Conservation (phyloP, 192 early-diverging fungal genomes). For the Gigaspora rosea region DNA sequence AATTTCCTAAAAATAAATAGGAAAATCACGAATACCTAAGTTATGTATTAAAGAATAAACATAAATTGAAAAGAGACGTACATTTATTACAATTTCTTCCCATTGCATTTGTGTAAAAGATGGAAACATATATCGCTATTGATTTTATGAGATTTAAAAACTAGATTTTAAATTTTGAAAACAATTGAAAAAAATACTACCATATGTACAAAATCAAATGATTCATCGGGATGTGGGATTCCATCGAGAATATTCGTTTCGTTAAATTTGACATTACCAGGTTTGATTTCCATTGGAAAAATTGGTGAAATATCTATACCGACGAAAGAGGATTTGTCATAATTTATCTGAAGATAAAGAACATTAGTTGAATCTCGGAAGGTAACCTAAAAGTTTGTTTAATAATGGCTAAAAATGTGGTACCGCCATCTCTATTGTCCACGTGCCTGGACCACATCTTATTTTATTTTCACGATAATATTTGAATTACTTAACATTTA, state of each 20-base stretch:
- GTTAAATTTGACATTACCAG: slow-evolving; percentile 36
- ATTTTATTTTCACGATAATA: neutral
- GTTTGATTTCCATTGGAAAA: slow-evolving; percentile 39
- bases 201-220: slow-evolving; percentile 32
- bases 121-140: neutral
- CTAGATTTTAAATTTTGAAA: too few relatives aligned
- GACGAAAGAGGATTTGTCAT: slow-evolving; percentile 27
- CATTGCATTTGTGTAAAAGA: neutral
- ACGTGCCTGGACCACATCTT: neutral
- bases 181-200: too few relatives aligned
- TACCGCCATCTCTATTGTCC: slow-evolving; percentile 20
- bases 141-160: too few relatives aligned
- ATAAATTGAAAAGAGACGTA: neutral
- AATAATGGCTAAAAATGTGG: too few relatives aligned
- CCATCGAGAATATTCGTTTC: slow-evolving; percentile 35
- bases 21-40: neutral
- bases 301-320: slow-evolving; percentile 44
- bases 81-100: neutral
- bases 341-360: neutral
- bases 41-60: too few relatives aligned
- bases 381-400: too few relatives aligned
- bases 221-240: slow-evolving; percentile 18
- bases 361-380: too few relatives aligned
- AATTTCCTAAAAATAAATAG: slow-evolving; percentile 7
- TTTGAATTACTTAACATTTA: neutral